Evolutionary conservation across 495 filamentous ascomycete species (phyloP), one percentile per base, ranked within the genome.

Genomic region (Haplographium delicatum): DNA sequence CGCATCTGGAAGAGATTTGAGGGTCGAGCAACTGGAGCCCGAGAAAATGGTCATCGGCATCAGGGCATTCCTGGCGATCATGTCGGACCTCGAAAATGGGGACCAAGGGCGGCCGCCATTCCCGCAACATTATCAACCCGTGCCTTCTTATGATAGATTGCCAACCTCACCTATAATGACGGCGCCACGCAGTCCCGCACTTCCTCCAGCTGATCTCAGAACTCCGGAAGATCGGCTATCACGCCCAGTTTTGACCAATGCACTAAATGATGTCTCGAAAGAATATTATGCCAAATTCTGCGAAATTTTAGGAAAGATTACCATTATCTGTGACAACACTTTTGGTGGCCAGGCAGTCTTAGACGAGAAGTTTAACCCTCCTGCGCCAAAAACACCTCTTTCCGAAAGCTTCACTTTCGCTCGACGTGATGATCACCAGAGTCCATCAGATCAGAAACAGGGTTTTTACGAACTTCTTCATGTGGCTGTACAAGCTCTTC

Each of bases 11-110:
- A 84, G 79, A 62, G 90, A 95, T 24, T 70, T 93, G 49, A 89
- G 82, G 40, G 85, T 95, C 41, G 91, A 96, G 61, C 88, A 93
- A 59, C 81, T 99, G 58, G 93, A 96, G 44, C 93, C 93, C 0
- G 93, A 99, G 62, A 86, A 85, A 61, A 95, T 96, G 73, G 89
- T 96, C 8, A 86, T 99, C 60, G 93, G 91, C 9, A 99, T 99
- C 50, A 79, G 88, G 43, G 84, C 93, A 7, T 99, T 96, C 60
- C 73, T 99, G 5, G 84, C 85, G 9, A 86, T 96, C 35, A 90
- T 97, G 84, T 74, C 85, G 1, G 93, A 99, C 65, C 68, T 97
- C n/a, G 93, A 97, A 67, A 91, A 83, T 45, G 82, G 83, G 23
- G 84, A 91, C 27, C 74, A 80, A 58, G 78, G 85, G 13, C 80